Evolutionary conservation across 2,329 filamentous ascomycete genomes (phyloP), one percentile per base, ranked within the genome.

Genomic region (Alternaria gaisen): DNA sequence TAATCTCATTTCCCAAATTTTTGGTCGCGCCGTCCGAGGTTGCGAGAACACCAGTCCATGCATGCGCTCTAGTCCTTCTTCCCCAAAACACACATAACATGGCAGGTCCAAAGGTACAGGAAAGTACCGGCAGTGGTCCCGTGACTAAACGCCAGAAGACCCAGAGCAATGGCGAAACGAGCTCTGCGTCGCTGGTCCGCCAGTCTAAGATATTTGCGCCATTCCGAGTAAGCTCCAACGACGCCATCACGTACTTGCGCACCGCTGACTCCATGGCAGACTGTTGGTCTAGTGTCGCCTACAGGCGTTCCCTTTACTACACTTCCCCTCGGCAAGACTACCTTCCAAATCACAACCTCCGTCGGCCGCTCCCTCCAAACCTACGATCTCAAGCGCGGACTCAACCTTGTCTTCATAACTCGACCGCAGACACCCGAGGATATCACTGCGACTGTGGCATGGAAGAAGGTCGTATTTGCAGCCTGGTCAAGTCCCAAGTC

Each of bases 271-370:
- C 22, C 30, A 22, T 22, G 24, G 14, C 76, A 97, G 92, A 97
- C 94, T 47, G 87, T 99, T 67, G 95, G 95, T 16, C 85, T 99
- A 32, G 93, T 99, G 2, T 97, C 95, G 5, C 93, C 95, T 0
- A 97, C 94, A 3, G 81, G 85, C 50, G 93, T 97, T 0, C 94
- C 95, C 0, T 98, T 99, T 75, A 94, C 94, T 2, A 91, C 91
- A 6, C 86, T 96, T 32, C 91, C 94, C 0, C 84, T 97, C 16
- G 95, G 95, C 59, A 97, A 97, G 80, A 94, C 92, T 1, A 97
- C 93, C 4, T 99, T 97, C 76, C 95, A 99, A 78, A 93, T 99
- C 79, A 98, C 95, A 34, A 99, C 95, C 30, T 98, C 93, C 0
- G 91, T 96, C 63, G 95, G 94, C 64, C 88, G 90, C 72, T 92